Conservation (phyloP, 108 stramenopile genomes). For the Fragilaria radians region DNA sequence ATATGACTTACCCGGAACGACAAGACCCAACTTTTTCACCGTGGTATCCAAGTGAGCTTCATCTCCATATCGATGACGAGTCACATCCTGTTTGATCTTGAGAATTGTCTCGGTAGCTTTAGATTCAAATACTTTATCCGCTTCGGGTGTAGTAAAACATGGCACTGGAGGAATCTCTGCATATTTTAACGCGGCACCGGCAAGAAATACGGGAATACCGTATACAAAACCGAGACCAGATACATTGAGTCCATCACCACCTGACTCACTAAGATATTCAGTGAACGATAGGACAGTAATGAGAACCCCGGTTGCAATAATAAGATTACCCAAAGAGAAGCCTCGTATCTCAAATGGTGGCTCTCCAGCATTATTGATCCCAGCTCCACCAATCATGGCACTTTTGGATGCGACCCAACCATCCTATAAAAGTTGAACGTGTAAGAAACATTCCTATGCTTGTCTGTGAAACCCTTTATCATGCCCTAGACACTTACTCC, state of each 20-base stretch:
- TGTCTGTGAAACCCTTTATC: too few relatives aligned
- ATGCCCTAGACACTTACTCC: too few relatives aligned
- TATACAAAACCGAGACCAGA: constrained; percentile 96
- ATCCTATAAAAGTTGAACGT: too few relatives aligned
- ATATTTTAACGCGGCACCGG: constrained; percentile 92
- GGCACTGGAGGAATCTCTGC: constrained; percentile 95
- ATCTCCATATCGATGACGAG: constrained; percentile 96
- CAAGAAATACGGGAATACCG: constrained; percentile 92
- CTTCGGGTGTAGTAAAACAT: constrained; percentile 41
- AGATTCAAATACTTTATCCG: constrained; percentile 62
- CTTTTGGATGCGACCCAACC: constrained; percentile 64
- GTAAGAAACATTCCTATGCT: too few relatives aligned
- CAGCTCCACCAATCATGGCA: constrained; percentile 91
- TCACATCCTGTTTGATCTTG: constrained; percentile 94
- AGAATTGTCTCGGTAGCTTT: constrained; percentile 87
- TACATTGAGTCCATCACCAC: constrained; percentile 72
- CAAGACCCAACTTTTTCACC: constrained; percentile 90
- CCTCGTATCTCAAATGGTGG: constrained; percentile 98
- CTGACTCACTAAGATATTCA: constrained; percentile 84
- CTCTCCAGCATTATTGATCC: constrained; percentile 90
- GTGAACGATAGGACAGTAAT: constrained; percentile 82
- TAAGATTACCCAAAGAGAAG: constrained; percentile 90
- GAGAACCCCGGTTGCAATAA: constrained; percentile 65
- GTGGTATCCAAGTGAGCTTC: constrained; percentile 98
- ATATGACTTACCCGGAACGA: constrained; percentile 90